phyloP scores from a whole-genome alignment of 495 filamentous ascomycete genomes.

The Margaritispora aquatica region DNA sequence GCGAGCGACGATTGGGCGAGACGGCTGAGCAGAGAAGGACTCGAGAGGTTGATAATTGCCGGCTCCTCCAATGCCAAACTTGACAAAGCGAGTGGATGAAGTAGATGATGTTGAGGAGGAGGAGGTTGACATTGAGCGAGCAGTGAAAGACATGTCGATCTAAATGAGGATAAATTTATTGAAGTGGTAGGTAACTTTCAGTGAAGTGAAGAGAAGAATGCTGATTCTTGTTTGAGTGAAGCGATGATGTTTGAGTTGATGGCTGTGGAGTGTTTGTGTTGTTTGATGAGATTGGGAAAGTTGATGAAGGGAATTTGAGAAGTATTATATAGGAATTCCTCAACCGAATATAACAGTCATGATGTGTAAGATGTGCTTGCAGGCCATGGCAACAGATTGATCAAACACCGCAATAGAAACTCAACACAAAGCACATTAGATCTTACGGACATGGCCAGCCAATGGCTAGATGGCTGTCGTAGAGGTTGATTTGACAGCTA shows the following conservation, averaged over 20 bases:
- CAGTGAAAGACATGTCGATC: neutral
- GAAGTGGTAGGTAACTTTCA: too few species aligned
- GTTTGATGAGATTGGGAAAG: neutral
- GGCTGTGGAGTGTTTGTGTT: neutral
- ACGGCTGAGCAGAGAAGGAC: neutral
- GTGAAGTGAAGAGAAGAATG: neutral
- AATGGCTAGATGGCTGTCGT: neutral
- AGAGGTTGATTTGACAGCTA: neutral
- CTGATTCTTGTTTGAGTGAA: neutral
- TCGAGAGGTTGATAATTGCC: neutral
- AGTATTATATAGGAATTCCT: neutral
- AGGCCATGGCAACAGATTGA: neutral
- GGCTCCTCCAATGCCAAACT: conserved; percentile 2
- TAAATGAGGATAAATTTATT: neutral
- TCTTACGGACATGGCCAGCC: neutral
- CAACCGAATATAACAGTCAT: neutral
- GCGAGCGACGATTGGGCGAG: neutral
- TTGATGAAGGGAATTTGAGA: neutral
- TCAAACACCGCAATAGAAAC: neutral
- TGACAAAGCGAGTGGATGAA: neutral
- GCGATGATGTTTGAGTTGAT: neutral
- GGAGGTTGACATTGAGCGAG: neutral
- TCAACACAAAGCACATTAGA: neutral
- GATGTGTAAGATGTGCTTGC: neutral
- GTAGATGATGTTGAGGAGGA: neutral